Evolutionary conservation across 208 protist genomes (phyloP).

Genomic region (Balamuthia mandrillaris): DNA sequence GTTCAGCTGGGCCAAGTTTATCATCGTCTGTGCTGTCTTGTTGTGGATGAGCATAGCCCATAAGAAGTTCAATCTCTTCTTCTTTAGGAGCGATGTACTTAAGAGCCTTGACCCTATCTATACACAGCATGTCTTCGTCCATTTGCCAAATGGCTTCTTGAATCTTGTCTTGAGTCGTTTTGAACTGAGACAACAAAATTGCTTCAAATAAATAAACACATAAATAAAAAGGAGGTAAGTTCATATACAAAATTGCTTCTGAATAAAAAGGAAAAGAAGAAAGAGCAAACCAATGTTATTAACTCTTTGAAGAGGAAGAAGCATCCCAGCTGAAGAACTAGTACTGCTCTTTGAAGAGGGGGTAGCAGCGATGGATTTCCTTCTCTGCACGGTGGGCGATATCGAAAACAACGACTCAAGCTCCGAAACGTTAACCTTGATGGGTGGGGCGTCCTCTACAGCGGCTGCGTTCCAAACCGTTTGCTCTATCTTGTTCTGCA

Average conservation of each 20-base stretch:
- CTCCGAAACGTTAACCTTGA: background rate
- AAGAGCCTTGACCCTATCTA: slow-evolving; percentile 2
- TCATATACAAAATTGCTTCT: background rate
- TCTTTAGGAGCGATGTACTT: background rate
- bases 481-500: background rate
- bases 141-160: background rate
- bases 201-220: background rate
- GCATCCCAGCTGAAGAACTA: background rate
- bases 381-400: slow-evolving; percentile 2
- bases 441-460: background rate
- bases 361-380: background rate
- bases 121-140: background rate
- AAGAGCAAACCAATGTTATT: background rate
- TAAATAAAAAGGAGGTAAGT: background rate
- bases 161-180: background rate
- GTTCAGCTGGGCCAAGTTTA: background rate
- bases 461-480: background rate
- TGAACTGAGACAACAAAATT: background rate
- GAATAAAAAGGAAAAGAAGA: background rate
- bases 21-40: background rate
- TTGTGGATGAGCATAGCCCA: background rate
- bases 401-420: background rate
- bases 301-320: background rate
- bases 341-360: background rate
- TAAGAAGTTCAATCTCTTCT: background rate